phyloP scores from a whole-genome alignment of 2,329 filamentous ascomycete species.

The Aspergillus chevalieri region DNA sequence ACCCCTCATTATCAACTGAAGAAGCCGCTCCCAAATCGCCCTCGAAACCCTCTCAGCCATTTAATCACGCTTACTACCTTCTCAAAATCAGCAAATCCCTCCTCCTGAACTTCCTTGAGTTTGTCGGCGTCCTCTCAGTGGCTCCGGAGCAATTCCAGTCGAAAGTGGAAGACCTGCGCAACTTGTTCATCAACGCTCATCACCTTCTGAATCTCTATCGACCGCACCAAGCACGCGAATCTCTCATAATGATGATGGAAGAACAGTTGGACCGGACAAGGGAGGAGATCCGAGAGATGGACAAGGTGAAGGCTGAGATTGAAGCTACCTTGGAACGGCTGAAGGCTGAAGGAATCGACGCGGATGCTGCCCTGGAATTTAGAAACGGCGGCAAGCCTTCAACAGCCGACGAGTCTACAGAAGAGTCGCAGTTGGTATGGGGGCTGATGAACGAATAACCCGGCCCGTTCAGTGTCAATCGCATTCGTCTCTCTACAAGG shows the following conservation, averaged over 20 bases:
- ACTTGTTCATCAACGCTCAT: constrained; percentile 83
- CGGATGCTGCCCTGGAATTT: constrained; percentile 7
- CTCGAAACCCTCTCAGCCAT: constrained; percentile 32
- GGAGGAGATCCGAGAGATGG: constrained; percentile 72
- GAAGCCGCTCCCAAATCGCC: constrained; percentile 52
- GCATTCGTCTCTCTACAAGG: background rate
- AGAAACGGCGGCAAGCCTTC: constrained; percentile 6
- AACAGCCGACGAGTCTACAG: constrained; percentile 11
- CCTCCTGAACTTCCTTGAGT: constrained; percentile 80
- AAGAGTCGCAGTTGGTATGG: constrained; percentile 34
- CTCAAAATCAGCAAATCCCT: constrained; percentile 77
- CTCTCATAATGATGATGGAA: constrained; percentile 80
- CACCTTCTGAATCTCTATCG: constrained; percentile 91
- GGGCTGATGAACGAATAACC: constrained; percentile 28
- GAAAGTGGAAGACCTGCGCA: constrained; percentile 73
- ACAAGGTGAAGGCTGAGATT: constrained; percentile 65
- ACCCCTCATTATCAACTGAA: constrained; percentile 44
- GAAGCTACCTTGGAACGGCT: constrained; percentile 36
- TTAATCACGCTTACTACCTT: constrained; percentile 55
- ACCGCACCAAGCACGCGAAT: constrained; percentile 86
- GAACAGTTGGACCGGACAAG: constrained; percentile 67
- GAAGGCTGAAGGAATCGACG: constrained; percentile 23
- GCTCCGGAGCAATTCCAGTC: constrained; percentile 61
- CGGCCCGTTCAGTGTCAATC: background rate
- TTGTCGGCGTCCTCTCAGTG: constrained; percentile 65